phyloP scores from a whole-genome alignment of 441 rosid species.

The Iberis amara region DNA sequence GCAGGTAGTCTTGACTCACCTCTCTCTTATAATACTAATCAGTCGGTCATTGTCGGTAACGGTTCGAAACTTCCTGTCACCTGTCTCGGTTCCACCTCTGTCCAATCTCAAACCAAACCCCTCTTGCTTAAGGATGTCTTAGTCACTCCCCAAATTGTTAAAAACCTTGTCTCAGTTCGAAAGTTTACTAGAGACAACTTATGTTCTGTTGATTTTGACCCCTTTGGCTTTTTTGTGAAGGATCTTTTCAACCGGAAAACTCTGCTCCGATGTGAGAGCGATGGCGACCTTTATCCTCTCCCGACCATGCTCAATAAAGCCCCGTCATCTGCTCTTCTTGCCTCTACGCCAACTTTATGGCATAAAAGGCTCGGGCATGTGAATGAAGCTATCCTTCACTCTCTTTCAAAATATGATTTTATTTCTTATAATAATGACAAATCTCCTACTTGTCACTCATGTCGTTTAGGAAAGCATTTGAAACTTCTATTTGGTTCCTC shows the following conservation, averaged over 20 bases:
- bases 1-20: neutral
- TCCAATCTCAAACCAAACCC: neutral
- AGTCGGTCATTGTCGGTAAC: neutral
- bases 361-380: neutral
- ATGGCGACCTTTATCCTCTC: neutral
- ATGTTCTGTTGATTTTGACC: neutral
- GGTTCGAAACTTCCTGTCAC: neutral
- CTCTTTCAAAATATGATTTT: too few relatives aligned
- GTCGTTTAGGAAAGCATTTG: neutral
- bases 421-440: neutral
- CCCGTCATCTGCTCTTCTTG: neutral
- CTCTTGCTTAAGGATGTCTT: neutral
- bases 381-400: too few relatives aligned
- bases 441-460: neutral
- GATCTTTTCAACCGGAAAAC: neutral
- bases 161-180: neutral
- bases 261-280: neutral
- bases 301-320: neutral
- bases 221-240: neutral
- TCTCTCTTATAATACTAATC: neutral
- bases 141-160: neutral
- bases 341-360: neutral
- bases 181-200: neutral
- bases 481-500: neutral
- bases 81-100: neutral